Base-by-base conservation (phyloP, 2,329 filamentous ascomycete genomes). In the Leptographium flavum region DNA sequence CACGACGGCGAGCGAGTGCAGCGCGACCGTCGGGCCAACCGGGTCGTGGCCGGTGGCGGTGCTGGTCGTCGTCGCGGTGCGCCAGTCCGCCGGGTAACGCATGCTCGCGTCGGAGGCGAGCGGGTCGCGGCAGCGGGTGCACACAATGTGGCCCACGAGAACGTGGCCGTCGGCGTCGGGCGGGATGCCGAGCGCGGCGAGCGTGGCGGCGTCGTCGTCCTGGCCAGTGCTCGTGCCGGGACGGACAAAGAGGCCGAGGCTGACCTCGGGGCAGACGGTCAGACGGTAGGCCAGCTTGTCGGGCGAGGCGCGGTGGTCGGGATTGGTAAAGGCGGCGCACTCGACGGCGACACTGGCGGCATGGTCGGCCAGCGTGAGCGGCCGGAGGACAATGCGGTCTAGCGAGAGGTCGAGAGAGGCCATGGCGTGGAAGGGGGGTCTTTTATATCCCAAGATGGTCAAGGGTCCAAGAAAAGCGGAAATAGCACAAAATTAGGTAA, bases 1-100 rank as follows among this genome's bases (percentile, higher is more conserved):
- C 45, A 83, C 69, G 6, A 94, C 80, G 17, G 83, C 85, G 5
- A 95, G 70, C 0, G 84, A 90, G 62, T 95, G 88, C 42, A 94
- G 65, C 45, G 79, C 85, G 45, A 94, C 71, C 0, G 85, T 93
- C 37, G 77, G 65, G 33, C 87, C 87, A 15, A 68, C 66, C 47
- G 86, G 76, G 54, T 83, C 75, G 60, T 94, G 85, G 28, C 86
- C 86, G 10, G 77, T 56, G 31, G 71, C 66, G 45, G 63, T 58
- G 43, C 58, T 59, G 47, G 61, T 63, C 40, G 27, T 19, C 19
- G 19, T 6, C 15, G 68, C 66, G 41, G 68, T 66, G 49, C 70
- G 66, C 80, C 83, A 90, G 57, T 82, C 72, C 33, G 66, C 60
- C 1, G 87, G 86, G 36, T 81, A 70, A 21, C 70, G 73, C 85